These are phyloP conservation scores for Ascochyta clinopodiicola DNA, from an alignment of 2,329 filamentous ascomycete species.

Conservation along the genomic window DNA sequence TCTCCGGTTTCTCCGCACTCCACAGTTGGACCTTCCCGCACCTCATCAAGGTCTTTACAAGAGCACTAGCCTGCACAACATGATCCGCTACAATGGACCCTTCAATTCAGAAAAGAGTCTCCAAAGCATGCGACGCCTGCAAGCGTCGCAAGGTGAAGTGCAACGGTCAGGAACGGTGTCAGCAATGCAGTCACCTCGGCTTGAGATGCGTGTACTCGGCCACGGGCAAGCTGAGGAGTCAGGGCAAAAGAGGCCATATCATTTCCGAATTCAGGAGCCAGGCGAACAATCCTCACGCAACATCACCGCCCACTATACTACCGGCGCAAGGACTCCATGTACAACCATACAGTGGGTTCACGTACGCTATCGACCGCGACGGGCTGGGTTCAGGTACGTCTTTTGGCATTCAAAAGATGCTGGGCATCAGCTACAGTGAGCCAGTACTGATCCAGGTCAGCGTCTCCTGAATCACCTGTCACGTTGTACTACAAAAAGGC, in stretches of 20 bases:
- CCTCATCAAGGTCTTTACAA: conserved; percentile 12
- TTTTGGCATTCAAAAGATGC: neutral
- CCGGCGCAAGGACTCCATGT: conserved; percentile 25
- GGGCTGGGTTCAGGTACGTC: conserved; percentile 30
- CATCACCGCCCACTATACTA: conserved; percentile 35
- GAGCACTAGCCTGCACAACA: conserved; percentile 20
- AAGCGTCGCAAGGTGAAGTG: conserved; percentile 56
- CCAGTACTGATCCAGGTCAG: conserved; percentile 6
- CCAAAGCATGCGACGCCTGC: conserved; percentile 56
- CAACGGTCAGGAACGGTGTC: conserved; percentile 55
- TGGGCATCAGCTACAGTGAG: no score
- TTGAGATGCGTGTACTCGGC: conserved; percentile 55
- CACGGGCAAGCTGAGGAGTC: conserved; percentile 46
- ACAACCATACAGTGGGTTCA: conserved; percentile 18
- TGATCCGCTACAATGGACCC: conserved; percentile 36
- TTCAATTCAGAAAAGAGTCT: conserved; percentile 40
- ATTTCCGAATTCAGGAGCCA: conserved; percentile 52
- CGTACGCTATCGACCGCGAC: conserved; percentile 24
- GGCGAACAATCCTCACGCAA: conserved; percentile 25
- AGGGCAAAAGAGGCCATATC: conserved; percentile 49
- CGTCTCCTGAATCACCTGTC: conserved; percentile 26
- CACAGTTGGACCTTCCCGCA: conserved; percentile 15
- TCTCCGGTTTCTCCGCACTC: conserved; percentile 20
- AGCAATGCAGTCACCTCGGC: conserved; percentile 49
- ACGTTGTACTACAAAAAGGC: conserved; percentile 29